Evolutionary conservation across 2,329 filamentous ascomycete species (phyloP).

Genomic region (Xylaria digitata): DNA sequence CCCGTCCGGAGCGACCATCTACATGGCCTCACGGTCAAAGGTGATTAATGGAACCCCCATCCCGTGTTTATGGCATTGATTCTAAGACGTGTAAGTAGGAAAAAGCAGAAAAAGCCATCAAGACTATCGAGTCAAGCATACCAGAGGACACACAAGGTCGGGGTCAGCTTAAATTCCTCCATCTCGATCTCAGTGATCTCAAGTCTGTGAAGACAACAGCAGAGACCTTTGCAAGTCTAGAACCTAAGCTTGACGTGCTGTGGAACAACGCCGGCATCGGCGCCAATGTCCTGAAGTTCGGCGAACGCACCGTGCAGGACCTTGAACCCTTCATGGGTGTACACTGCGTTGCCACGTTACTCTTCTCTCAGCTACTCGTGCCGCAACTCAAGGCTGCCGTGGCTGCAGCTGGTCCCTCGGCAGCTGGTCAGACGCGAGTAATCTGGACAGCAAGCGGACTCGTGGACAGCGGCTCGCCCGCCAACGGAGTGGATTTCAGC

Average conservation of each 20-base stretch:
- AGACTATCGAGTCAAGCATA: constrained; percentile 41
- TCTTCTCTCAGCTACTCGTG: constrained; percentile 51
- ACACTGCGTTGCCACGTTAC: constrained; percentile 51
- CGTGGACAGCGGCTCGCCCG: constrained; percentile 44
- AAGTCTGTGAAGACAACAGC: constrained; percentile 37
- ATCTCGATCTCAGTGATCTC: constrained; percentile 40
- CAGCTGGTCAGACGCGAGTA: constrained; percentile 39
- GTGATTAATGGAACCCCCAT: constrained; percentile 27
- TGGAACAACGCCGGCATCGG: constrained; percentile 46
- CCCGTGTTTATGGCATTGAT: constrained; percentile 35
- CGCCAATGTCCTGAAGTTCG: constrained; percentile 31
- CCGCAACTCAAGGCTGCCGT: constrained; percentile 50
- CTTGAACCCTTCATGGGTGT: constrained; percentile 51
- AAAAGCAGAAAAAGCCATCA: constrained; percentile 50
- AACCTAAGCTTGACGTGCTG: constrained; percentile 40
- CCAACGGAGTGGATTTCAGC: constrained; percentile 48
- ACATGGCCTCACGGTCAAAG: constrained; percentile 60
- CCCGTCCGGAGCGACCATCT: constrained; percentile 62
- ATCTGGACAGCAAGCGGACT: constrained; percentile 48
- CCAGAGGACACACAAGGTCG: constrained; percentile 14
- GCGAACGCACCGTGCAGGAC: constrained; percentile 47
- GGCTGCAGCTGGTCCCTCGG: constrained; percentile 18
- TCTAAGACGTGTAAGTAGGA: constrained; percentile 45
- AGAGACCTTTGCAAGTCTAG: constrained; percentile 33
- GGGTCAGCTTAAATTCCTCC: constrained; percentile 40